Percentiles rank a stretch among this genome's conserved stretches.
Evolutionary conservation across 768 basidiomycete genomes (phyloP).

Genomic region (Melanogaster broomeanus): DNA sequence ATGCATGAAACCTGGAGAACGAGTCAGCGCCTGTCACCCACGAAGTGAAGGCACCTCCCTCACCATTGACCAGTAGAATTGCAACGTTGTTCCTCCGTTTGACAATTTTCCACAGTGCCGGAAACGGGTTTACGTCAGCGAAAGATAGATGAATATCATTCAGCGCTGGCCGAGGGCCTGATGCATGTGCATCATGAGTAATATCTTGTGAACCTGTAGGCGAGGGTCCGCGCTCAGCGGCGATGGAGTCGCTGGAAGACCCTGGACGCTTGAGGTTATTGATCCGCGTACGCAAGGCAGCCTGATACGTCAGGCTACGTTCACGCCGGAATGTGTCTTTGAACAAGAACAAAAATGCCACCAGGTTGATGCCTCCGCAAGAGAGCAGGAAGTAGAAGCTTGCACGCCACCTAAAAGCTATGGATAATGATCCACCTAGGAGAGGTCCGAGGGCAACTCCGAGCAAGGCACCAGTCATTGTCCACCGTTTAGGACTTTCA

Average conservation of each 20-base stretch:
- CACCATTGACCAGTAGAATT: slow-evolving; percentile 45
- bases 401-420: slow-evolving; percentile 74
- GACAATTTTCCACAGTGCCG: slow-evolving; percentile 59
- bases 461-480: slow-evolving; percentile 83
- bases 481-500: slow-evolving; percentile 71
- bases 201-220: slow-evolving; percentile 26
- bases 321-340: slow-evolving; percentile 83
- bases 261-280: slow-evolving; percentile 23
- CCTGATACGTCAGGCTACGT: slow-evolving; percentile 79
- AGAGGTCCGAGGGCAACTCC: slow-evolving; percentile 72
- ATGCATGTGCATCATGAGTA: slow-evolving; percentile 14
- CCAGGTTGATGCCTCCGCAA: slow-evolving; percentile 52
- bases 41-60: neutral
- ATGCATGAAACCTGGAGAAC: slow-evolving; percentile 59
- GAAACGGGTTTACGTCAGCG: slow-evolving; percentile 74
- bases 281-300: slow-evolving; percentile 52
- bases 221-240: slow-evolving; percentile 9
- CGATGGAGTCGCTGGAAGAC: slow-evolving; percentile 20
- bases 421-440: slow-evolving; percentile 67
- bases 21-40: slow-evolving; percentile 6
- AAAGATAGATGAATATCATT: slow-evolving; percentile 54
- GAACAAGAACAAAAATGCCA: slow-evolving; percentile 67
- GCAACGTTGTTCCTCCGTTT: slow-evolving; percentile 65
- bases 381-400: slow-evolving; percentile 83
- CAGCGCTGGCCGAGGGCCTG: slow-evolving; percentile 11